Base-by-base conservation (phyloP, 2,329 filamentous ascomycete species). In the Calonectria ilicicola region DNA sequence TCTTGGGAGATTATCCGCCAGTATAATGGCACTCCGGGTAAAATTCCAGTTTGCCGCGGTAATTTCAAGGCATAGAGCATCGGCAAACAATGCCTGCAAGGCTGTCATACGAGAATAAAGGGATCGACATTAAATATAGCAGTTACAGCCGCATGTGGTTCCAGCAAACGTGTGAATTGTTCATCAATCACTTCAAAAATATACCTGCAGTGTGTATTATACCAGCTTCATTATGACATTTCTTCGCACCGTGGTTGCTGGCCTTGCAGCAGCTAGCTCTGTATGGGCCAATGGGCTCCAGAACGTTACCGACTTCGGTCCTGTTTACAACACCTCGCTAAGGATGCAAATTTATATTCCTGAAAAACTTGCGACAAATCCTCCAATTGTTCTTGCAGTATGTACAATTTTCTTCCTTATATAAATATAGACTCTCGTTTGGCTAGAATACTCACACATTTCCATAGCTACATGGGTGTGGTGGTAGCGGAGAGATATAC, bases 271-370 rank as follows among this genome's bases (percentile, higher is more conserved):
- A 2, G 53, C 53, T 5, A 17, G 32, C 53, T 40, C 35, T 5
- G 53, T 40, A 26, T 60, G 32, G 32, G 53, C 53, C 53, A 60
- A 60, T 40, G 53, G 53, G 12, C 62, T 65, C 12, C 62, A 65
- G 27, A 6, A 32, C 7, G 42, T 65, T 19, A 65, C 42, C 5
- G 62, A 65, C 15, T 65, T 65, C 23, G 62, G 62, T 6, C 62
- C 62, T 2, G 62, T 65, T 23, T 65, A 65, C 27, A 65, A 65
- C 27, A 65, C 62, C 14, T 49, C 42, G 19, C 17, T 65, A 42
- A 65, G 17, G 42, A 65, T 65, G 62, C 62, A 65, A 47, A 65
- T 65, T 27, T 65, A 65, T 65, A 27, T 65, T 47, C 62, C 62
- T 21, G 62, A 65, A 19, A 49, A 9, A 2, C 62, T 65, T 21